Evolutionary conservation across 768 basidiomycete species (phyloP), one percentile per base, ranked within the genome.

Genomic region (Flagelloscypha sp.): DNA sequence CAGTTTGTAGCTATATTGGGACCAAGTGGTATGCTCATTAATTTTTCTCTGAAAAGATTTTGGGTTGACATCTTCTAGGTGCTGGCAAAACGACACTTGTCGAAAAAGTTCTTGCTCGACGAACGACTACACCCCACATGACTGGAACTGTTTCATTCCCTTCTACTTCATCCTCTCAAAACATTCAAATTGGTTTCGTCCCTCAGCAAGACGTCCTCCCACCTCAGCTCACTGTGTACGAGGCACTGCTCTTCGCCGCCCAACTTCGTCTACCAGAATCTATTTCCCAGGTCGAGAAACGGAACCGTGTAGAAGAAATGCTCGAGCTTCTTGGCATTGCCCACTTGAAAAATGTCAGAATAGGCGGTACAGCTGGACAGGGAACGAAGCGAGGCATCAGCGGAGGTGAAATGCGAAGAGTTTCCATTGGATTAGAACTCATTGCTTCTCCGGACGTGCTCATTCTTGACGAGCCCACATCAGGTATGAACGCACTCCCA

Each of bases 81-180:
- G 87, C 89, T 12, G 90, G 90, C 27, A 94, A 94, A 57, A 88
- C 86, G 0, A 90, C 92, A 0, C 65, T 97, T 24, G 80, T 95
- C 12, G 93, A 98, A 50, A n/a, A n/a, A n/a, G 76, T 95, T 24
- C 72, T 98, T 7, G 86, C 90, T 0, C 79, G 83, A 2, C 92
- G 84, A 54, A 63, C 61, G 45, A 97, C 95, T 59, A 67, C 70
- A 0, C 93, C 92, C 1, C 50, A 63, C 2, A 66, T 70, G 2
- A 65, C 74, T 2, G 93, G 93, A 3, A 56, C 56, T 2, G 81
- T 93, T 30, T 50, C 65, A 4, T 81, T 80, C 54, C 67, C 68
- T 9, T 55, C 60, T 12, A 45, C 52, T 20, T 50, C 48, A 16
- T 47, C 51, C 13, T 53, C 45, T 29, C 49, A 44, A 29, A 46